These are phyloP conservation scores for Orychophragmus violaceus DNA, from an alignment of 345 rosid genomes.

Conservation along the genomic window DNA sequence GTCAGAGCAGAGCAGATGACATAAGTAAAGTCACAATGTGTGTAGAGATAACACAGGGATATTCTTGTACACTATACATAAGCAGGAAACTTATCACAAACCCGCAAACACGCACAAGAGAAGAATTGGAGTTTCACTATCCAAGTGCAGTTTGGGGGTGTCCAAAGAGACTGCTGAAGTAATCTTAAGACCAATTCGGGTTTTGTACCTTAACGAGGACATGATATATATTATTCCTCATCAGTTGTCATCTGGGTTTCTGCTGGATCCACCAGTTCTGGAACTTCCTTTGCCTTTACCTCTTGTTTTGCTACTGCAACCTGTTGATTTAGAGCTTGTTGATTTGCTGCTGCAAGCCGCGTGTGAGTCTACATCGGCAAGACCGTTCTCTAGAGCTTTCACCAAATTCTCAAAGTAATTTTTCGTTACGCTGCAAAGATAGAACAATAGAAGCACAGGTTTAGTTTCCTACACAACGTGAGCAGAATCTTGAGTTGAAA, in stretches of 20 bases:
- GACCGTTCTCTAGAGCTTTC: slow-evolving; percentile 87
- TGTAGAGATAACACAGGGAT: slow-evolving; percentile 17
- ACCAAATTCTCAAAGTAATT: slow-evolving; percentile 96
- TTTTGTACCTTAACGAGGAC: not conserved
- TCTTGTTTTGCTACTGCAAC: slow-evolving; percentile 47
- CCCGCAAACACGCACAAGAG: not conserved
- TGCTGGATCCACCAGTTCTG: slow-evolving; percentile 33
- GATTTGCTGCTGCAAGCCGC: slow-evolving; percentile 65
- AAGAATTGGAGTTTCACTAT: not conserved
- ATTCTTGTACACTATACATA: slow-evolving; percentile 25
- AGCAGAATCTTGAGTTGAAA: not conserved
- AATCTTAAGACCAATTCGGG: slow-evolving; percentile 8
- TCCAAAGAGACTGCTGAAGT: not conserved
- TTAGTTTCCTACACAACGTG: not conserved
- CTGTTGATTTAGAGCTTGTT: slow-evolving; percentile 36
- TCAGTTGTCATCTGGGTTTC: slow-evolving; percentile 33
- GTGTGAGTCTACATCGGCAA: slow-evolving; percentile 73
- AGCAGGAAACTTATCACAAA: slow-evolving; percentile 9
- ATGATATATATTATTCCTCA: not conserved
- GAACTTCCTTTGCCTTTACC: slow-evolving; percentile 53
- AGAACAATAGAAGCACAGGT: not conserved
- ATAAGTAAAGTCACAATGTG: slow-evolving; percentile 5
- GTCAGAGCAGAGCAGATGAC: slow-evolving; percentile 3
- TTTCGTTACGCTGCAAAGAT: slow-evolving; percentile 70
- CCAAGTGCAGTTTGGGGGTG: not conserved